Evolutionary conservation across 1,284 basidiomycete genomes (phyloP), one percentile per base, ranked within the genome.

Genomic region (Kalmanozyma brasiliensis): DNA sequence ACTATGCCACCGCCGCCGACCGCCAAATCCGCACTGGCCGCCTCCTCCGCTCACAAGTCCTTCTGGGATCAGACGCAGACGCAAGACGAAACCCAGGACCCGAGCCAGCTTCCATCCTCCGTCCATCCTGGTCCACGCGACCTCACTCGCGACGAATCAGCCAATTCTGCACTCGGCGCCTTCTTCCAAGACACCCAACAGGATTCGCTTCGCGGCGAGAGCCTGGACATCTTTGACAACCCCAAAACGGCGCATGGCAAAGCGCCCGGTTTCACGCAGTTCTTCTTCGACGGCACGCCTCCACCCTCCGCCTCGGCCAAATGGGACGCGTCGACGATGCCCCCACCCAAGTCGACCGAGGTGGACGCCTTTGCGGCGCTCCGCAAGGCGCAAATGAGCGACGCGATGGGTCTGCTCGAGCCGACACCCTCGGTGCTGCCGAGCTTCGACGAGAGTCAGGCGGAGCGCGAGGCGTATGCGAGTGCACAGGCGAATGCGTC

Each of bases 121-220:
- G 30, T n/a, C n/a, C n/a, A n/a, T n/a, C n/a, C 33, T 23, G 49
- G 47, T 16, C 47, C 33, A 11, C 49, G 55, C 26, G 16, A 30
- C 3, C 40, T 69, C n/a, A 40, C 43, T 13, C 55, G 60, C 22
- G 55, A 59, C 11, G 49, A 29, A 2, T 75, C 76, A 4, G 68
- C 61, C 37, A 63, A 63, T 22, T 73, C 73, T 8, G 76, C 75
- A 2, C 71, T 79, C 9, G 78, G 74, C 11, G 76, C 77, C 33
- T 79, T 79, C 60, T 79, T 79, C 51, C 57, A 73, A 23, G 67
- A 63, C n/a, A 78, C 76, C 19, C 77, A 77, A 36, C 67, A 72
- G 29, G 52, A 65, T 26, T 52, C 61, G 10, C 41, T 60, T 43
- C 69, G 68, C 16, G 73, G 74, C 14, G 73, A 71, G 30, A 74